Conservation (phyloP, 108 stramenopile species). For the Tribonema minus region DNA sequence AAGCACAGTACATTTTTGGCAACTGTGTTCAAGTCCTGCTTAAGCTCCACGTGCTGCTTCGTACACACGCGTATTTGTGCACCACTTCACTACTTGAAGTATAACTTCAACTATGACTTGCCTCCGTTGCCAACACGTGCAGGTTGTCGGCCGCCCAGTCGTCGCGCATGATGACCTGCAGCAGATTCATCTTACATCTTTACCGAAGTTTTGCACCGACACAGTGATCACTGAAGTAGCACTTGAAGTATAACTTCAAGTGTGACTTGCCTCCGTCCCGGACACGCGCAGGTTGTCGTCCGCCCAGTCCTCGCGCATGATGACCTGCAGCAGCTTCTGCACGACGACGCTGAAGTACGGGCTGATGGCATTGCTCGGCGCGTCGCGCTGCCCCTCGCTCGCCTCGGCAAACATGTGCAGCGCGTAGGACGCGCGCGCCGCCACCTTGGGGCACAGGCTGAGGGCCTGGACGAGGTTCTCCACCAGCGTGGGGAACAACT, state of each 20-base stretch:
- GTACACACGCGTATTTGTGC: too few species aligned
- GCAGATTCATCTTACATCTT: constrained; percentile 70
- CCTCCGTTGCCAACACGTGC: not conserved
- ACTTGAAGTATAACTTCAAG: too few species aligned
- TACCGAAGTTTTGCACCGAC: too few species aligned
- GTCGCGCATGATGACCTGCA: constrained; percentile 72
- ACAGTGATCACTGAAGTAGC: too few species aligned
- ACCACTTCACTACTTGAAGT: too few species aligned
- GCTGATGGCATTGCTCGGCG: constrained; percentile 71
- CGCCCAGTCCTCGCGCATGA: constrained; percentile 75
- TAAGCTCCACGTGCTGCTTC: not conserved
- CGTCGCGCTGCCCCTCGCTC: constrained; percentile 54
- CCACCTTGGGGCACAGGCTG: constrained; percentile 71
- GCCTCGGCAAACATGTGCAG: constrained; percentile 82
- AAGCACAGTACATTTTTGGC: too few species aligned
- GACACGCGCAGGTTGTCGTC: too few species aligned
- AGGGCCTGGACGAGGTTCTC: constrained; percentile 67
- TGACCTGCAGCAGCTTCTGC: constrained; percentile 67
- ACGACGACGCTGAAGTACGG: constrained; percentile 69
- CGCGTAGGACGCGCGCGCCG: constrained; percentile 78
- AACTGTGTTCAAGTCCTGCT: not conserved
- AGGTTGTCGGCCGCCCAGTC: constrained; percentile 66
- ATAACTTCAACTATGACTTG: too few species aligned
- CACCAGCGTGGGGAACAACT: constrained; percentile 72
- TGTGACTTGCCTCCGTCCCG: too few species aligned